phyloP scores from a whole-genome alignment of 345 rosid genomes.

The Aegle marmelos region DNA sequence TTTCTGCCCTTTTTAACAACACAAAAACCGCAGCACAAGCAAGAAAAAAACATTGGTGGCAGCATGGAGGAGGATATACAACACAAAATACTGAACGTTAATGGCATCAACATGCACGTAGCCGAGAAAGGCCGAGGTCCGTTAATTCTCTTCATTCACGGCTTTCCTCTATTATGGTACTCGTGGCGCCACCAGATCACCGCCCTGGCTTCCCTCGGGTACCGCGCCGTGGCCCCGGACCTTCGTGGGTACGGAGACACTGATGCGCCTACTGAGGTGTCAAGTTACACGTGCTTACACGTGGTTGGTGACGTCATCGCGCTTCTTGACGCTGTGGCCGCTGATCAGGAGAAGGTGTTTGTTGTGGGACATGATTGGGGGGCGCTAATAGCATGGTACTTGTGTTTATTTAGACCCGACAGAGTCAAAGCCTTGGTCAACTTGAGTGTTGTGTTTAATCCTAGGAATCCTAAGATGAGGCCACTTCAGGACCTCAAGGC shows the following conservation, averaged over 20 bases:
- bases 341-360: constrained; percentile 39
- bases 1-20: neutral
- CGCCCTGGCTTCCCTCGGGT: constrained; percentile 58
- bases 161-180: constrained; percentile 90
- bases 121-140: constrained; percentile 70
- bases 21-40: too few species aligned
- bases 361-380: constrained; percentile 83
- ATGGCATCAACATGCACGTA: constrained; percentile 71
- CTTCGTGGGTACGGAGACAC: constrained; percentile 80
- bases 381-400: constrained; percentile 57
- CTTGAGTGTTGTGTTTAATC: constrained; percentile 43
- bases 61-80: constrained; percentile 35
- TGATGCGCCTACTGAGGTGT: constrained; percentile 47
- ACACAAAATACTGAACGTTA: constrained; percentile 50
- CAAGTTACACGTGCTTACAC: constrained; percentile 45
- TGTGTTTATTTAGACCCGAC: constrained; percentile 58
- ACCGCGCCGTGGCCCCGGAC: constrained; percentile 81
- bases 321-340: constrained; percentile 42
- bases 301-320: constrained; percentile 59
- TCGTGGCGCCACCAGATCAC: constrained; percentile 82
- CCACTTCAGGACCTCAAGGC: constrained; percentile 47
- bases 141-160: constrained; percentile 63
- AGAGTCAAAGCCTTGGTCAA: constrained; percentile 64
- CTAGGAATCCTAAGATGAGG: constrained; percentile 50
- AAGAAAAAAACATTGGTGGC: neutral